Evolutionary conservation across 345 rosid genomes (phyloP).

Genomic region (Turritis glabra): DNA sequence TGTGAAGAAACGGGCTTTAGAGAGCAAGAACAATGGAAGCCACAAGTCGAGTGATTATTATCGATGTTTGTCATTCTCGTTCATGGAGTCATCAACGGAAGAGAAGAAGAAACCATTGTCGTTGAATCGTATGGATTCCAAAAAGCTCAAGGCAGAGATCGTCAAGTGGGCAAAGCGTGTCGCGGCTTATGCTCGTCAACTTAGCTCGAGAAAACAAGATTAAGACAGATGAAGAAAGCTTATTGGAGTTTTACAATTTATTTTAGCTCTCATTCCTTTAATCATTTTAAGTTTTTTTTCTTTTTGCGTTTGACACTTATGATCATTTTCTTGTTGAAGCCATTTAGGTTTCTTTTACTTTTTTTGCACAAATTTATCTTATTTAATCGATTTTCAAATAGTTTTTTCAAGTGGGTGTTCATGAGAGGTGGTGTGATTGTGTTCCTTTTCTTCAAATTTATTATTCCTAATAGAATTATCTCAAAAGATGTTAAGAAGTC

Average conservation of each 20-base stretch:
- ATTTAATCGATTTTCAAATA: no score
- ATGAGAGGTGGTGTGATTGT: no score
- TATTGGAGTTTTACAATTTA: not conserved
- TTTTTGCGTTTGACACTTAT: not conserved
- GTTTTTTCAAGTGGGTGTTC: no score
- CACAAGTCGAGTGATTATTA: conserved; percentile 24
- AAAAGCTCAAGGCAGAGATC: conserved; percentile 69
- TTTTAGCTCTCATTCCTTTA: not conserved
- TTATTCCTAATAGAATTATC: not conserved
- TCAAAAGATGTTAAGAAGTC: not conserved
- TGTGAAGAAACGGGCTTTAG: conserved; percentile 31
- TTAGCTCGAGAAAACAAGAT: conserved; percentile 45
- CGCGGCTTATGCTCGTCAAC: conserved; percentile 75
- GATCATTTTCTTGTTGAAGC: conserved; percentile 21
- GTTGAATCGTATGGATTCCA: conserved; percentile 56
- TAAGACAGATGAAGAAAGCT: conserved; percentile 24
- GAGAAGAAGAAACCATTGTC: conserved; percentile 44
- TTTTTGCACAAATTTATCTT: no score
- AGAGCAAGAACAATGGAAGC: conserved; percentile 28
- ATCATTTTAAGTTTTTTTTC: not conserved
- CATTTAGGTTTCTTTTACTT: no score
- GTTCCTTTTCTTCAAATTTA: no score
- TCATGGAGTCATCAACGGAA: conserved; percentile 47
- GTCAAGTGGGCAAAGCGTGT: conserved; percentile 86
- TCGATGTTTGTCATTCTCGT: conserved; percentile 52